Evolutionary conservation across 1,284 basidiomycete genomes (phyloP), one percentile per base, ranked within the genome.

Genomic region (Pholiota adiposa): DNA sequence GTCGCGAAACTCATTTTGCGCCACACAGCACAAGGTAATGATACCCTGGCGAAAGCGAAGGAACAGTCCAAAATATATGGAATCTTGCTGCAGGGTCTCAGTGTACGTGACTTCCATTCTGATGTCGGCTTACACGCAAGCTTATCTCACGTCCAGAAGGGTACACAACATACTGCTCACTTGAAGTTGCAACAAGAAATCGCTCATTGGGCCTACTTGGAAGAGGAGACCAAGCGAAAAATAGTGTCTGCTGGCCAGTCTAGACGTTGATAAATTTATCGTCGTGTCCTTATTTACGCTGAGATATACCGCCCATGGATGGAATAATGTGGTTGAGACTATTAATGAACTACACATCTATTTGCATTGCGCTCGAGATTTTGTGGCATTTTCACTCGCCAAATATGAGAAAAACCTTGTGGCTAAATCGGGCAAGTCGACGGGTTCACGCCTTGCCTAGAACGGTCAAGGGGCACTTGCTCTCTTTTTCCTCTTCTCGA

Each of bases 51-150:
- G 41, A 86, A 81, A 67, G 88, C 88, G 7, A 89, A 86, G 1
- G 88, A 89, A 59, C 83, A 90, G 59, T 88, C 87, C 3, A 83
- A 82, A 3, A 80, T 92, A 41, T 97, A 91, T 70, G 92, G 94
- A 60, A 77, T 83, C 8, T 76, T 97, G 14, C 78, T 97, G 50
- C 89, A 90, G 69, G 88, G 86, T 36, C 75, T 97, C 43, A 92
- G 86, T 59, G 93, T 94, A 69, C 69, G 90, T 79, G 25, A 23
- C 27, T 25, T 51, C 8, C 31, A 38, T 8, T 21, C 9, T 53
- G 14, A 29, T 1, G 25, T 19, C 29, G 43, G 18, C 27, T 12
- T 14, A 51, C 34, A 48, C 4, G 51, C 14, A 64, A 49, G 51
- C 19, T 31, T 48, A 52, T 34, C 25, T 31, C 48, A 18, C 18